phyloP scores from a whole-genome alignment of 768 basidiomycete genomes.

The Phylloporus sp. region DNA sequence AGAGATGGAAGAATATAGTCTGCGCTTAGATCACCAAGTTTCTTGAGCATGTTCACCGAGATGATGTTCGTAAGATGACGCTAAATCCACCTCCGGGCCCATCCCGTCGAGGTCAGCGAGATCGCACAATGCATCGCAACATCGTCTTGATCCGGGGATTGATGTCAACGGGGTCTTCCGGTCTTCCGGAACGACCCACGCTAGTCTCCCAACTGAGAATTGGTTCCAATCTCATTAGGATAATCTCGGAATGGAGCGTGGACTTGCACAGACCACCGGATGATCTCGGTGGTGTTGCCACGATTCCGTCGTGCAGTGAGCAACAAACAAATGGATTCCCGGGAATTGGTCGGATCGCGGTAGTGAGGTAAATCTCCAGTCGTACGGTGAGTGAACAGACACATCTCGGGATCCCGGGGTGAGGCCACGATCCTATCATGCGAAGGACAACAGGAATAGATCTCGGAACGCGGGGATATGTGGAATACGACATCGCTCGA shows the following conservation, averaged over 20 bases:
- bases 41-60: not conserved
- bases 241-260: not conserved
- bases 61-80: not conserved
- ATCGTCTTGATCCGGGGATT: not conserved
- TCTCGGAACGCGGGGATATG: too few species aligned
- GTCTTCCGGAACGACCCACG: not conserved
- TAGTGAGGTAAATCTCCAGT: not conserved
- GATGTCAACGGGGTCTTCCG: not conserved
- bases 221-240: not conserved
- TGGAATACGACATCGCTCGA: too few species aligned
- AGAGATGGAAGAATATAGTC: constrained; percentile 1
- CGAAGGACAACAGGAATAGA: too few species aligned
- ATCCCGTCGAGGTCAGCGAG: not conserved
- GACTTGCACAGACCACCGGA: not conserved
- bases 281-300: not conserved
- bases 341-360: not conserved
- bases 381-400: too few species aligned
- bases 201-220: not conserved
- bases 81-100: not conserved
- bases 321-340: not conserved
- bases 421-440: not conserved
- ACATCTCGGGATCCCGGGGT: too few species aligned
- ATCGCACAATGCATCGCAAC: not conserved
- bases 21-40: constrained; percentile 11
- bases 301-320: constrained; percentile 1